Conservation (phyloP, 2,329 filamentous ascomycete genomes). For the Alternaria brassicae region DNA sequence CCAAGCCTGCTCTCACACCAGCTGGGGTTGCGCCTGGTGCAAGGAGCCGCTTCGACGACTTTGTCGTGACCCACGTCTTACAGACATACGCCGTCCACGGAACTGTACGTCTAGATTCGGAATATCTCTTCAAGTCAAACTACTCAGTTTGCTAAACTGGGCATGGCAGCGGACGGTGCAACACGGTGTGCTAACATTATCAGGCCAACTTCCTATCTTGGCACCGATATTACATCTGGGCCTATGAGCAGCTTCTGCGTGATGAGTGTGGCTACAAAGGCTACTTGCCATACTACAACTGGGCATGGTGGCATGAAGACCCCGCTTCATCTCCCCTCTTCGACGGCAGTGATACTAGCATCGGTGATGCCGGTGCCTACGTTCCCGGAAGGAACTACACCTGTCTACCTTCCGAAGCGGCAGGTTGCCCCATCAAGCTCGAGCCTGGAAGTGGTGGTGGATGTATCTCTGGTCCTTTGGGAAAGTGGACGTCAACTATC, state of each 20-base stretch:
- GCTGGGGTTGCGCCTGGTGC: constrained; percentile 30
- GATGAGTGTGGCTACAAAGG: constrained; percentile 53
- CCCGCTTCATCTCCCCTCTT: constrained; percentile 59
- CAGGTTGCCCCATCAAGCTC: background rate
- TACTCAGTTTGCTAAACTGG: background rate
- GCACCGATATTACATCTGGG: constrained; percentile 53
- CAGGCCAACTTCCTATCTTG: constrained; percentile 45
- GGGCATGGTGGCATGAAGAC: constrained; percentile 57
- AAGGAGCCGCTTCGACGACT: constrained; percentile 43
- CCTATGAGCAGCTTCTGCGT: constrained; percentile 51
- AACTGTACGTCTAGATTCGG: constrained; percentile 30
- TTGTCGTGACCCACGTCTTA: constrained; percentile 42
- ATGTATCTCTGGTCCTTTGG: constrained; percentile 62
- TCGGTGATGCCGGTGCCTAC: constrained; percentile 55
- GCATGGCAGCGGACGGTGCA: too few species aligned
- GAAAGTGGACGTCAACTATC: constrained; percentile 48
- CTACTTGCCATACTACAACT: constrained; percentile 60
- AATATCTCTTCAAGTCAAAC: background rate
- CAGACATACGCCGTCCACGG: constrained; percentile 39
- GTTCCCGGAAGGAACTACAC: constrained; percentile 32
- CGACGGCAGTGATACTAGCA: constrained; percentile 60
- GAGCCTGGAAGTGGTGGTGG: constrained; percentile 60
- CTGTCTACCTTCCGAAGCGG: constrained; percentile 27
- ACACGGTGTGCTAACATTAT: background rate
- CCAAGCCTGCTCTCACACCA: constrained; percentile 32